phyloP scores from a whole-genome alignment of 441 rosid species.

The Euphorbia celastroides region DNA sequence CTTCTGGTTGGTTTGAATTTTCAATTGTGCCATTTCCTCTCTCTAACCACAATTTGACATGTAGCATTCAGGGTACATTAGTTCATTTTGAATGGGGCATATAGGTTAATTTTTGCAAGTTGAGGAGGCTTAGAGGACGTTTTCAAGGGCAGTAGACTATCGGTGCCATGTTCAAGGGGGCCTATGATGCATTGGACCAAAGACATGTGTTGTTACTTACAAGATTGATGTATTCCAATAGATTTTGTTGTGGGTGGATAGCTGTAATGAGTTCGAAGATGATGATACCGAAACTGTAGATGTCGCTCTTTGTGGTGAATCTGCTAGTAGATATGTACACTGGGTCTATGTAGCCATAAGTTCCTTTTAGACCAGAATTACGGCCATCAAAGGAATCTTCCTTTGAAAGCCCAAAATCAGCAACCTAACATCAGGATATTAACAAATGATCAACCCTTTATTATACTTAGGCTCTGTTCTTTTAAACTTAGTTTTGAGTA shows the following conservation, averaged over 20 bases:
- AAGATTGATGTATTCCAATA: constrained; percentile 84
- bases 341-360: constrained; percentile 92
- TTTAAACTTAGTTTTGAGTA: no score
- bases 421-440: constrained; percentile 49
- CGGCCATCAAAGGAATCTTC: constrained; percentile 76
- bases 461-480: background rate
- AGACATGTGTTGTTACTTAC: constrained; percentile 35
- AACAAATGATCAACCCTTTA: background rate
- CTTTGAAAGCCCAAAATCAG: constrained; percentile 93
- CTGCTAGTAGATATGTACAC: constrained; percentile 71
- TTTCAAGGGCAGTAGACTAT: no score
- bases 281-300: constrained; percentile 85
- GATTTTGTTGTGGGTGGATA: constrained; percentile 85
- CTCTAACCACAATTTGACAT: no score
- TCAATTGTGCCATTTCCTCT: no score
- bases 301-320: constrained; percentile 84
- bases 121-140: no score
- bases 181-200: no score
- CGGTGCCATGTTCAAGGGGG: no score
- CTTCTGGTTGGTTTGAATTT: no score
- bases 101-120: no score
- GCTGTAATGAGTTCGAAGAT: constrained; percentile 89
- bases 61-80: no score
- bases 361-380: constrained; percentile 80
- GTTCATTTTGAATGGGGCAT: no score